These are phyloP conservation scores for Rhizopogon vinicolor DNA, from an alignment of 768 basidiomycete genomes.

Conservation along the genomic window DNA sequence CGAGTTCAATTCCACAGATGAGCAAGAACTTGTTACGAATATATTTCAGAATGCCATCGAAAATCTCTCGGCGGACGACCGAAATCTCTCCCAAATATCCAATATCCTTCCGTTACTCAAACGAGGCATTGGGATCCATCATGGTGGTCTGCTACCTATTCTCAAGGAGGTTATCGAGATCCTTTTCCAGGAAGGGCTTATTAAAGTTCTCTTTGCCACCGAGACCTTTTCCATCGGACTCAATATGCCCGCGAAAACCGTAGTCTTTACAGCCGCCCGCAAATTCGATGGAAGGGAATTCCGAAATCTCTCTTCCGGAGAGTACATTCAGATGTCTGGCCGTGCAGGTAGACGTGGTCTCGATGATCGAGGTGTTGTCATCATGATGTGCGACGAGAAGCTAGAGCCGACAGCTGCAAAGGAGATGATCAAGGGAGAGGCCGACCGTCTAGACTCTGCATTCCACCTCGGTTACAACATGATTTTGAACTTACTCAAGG, in stretches of 20 bases:
- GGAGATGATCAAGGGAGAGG: slow-evolving; percentile 97
- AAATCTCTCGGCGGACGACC: slow-evolving; percentile 81
- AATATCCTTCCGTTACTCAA: slow-evolving; percentile 90
- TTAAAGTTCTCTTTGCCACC: slow-evolving; percentile 97
- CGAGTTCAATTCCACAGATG: slow-evolving; percentile 91
- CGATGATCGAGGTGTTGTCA: slow-evolving; percentile 98
- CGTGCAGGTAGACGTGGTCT: slow-evolving; percentile 95
- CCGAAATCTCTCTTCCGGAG: slow-evolving; percentile 87
- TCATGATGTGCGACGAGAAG: slow-evolving; percentile 99
- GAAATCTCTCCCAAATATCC: slow-evolving; percentile 87
- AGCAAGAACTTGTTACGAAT: slow-evolving; percentile 78
- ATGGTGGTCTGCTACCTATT: slow-evolving; percentile 94
- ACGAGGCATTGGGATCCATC: slow-evolving; percentile 97
- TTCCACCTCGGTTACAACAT: slow-evolving; percentile 99
- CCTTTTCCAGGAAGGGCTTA: slow-evolving; percentile 95
- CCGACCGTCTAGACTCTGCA: slow-evolving; percentile 94
- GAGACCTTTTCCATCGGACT: slow-evolving; percentile 98
- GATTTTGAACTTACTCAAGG: slow-evolving; percentile 97
- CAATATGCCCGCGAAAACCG: slow-evolving; percentile 99
- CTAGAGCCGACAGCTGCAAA: slow-evolving; percentile 90
- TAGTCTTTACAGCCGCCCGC: slow-evolving; percentile 92
- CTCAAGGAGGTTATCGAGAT: slow-evolving; percentile 99
- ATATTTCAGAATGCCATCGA: slow-evolving; percentile 96
- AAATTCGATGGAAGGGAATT: slow-evolving; percentile 98
- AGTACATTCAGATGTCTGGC: slow-evolving; percentile 99